These are phyloP conservation scores for Scedosporium minutisporum DNA, from an alignment of 2,329 filamentous ascomycete genomes.

Conservation along the genomic window DNA sequence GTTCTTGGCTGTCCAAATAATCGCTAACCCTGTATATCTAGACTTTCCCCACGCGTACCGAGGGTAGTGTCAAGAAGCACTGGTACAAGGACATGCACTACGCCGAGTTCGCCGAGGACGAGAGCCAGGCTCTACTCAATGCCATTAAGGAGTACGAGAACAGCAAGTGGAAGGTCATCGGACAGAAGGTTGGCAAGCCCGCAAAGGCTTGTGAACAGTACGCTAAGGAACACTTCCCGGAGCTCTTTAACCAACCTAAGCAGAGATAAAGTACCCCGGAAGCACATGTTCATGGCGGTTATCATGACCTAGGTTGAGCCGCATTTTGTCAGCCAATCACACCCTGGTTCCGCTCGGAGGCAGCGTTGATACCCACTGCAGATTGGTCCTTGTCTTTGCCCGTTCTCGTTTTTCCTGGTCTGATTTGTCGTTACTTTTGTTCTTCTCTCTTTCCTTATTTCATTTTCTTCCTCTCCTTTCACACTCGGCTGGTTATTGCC, in stretches of 20 bases:
- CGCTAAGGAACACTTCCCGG: constrained; percentile 86
- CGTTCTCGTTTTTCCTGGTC: background rate
- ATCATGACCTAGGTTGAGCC: background rate
- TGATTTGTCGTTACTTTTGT: background rate
- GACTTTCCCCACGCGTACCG: constrained; percentile 87
- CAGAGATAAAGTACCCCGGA: constrained; percentile 4
- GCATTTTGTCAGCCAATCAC: background rate
- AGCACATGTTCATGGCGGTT: background rate
- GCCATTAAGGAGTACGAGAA: constrained; percentile 98
- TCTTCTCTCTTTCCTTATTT: background rate
- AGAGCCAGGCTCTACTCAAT: constrained; percentile 73
- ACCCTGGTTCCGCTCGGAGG: background rate
- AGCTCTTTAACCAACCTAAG: constrained; percentile 9
- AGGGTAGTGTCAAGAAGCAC: constrained; percentile 98
- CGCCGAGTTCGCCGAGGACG: constrained; percentile 94
- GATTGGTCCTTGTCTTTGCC: background rate
- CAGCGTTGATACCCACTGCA: constrained; percentile 4
- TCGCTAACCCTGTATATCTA: constrained; percentile 23
- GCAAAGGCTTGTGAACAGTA: constrained; percentile 81
- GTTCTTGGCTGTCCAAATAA: background rate
- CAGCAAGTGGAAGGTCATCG: constrained; percentile 98
- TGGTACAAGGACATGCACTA: constrained; percentile 99
- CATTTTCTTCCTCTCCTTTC: background rate
- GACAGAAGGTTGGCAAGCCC: constrained; percentile 92
- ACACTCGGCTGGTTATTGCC: background rate